Evolutionary conservation across 73 alveolate genomes (phyloP).

Genomic region (Paramecium sonneborni): DNA sequence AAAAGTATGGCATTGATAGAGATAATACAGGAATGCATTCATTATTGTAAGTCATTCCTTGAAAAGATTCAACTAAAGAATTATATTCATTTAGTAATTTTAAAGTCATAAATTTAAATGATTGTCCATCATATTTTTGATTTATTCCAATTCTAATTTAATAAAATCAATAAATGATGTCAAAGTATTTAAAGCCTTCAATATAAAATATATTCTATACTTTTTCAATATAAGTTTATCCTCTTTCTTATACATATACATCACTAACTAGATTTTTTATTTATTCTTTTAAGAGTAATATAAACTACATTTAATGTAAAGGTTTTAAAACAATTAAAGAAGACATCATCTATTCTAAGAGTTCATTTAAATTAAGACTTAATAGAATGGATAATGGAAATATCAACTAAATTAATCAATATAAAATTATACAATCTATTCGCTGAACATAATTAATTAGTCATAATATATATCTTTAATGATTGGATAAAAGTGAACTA

Average conservation of each 20-base stretch:
- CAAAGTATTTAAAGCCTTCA: not conserved
- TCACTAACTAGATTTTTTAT: not conserved
- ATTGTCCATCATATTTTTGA: not conserved
- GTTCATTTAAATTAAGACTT: not conserved
- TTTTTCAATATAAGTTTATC: not conserved
- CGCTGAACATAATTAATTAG: not conserved
- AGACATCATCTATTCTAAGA: not conserved
- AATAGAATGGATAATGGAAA: slow-evolving; percentile 11
- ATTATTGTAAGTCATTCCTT: not conserved
- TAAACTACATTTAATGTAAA: not conserved
- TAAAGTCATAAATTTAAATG: not conserved
- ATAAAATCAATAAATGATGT: slow-evolving; percentile 6
- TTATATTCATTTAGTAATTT: not conserved
- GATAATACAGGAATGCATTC: not conserved
- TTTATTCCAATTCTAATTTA: not conserved
- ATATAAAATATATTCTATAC: not conserved
- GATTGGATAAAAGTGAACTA: not conserved
- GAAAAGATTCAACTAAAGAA: not conserved
- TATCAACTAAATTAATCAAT: not conserved
- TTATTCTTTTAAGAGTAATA: not conserved
- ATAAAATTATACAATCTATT: slow-evolving; percentile 7
- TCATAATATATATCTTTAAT: not conserved
- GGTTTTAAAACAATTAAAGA: not conserved
- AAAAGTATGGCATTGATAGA: not conserved
- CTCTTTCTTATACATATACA: slow-evolving; percentile 15